A percentile compares a stretch with the other conserved stretches of the same genome.
These are phyloP conservation scores for Cucumis melo DNA, from an alignment of 306 rosid genomes.

Conservation along the genomic window DNA sequence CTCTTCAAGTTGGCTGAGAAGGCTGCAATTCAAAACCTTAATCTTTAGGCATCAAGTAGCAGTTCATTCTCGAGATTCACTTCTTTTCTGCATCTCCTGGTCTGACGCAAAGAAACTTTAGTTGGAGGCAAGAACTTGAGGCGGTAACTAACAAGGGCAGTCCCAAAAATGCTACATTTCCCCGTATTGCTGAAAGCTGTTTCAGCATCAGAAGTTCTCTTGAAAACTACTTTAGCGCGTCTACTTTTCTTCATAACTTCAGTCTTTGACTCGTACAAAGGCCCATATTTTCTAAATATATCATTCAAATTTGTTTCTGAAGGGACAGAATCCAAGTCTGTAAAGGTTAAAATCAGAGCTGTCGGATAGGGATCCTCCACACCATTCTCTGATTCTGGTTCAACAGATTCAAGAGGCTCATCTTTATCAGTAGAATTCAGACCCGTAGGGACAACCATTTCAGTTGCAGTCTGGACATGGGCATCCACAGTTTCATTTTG, in stretches of 20 bases:
- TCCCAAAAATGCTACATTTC: constrained; percentile 68
- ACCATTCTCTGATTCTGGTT: constrained; percentile 15
- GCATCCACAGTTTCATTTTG: constrained; percentile 18
- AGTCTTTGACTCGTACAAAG: constrained; percentile 50
- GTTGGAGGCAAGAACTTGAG: constrained; percentile 45
- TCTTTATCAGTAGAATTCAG: constrained; percentile 6
- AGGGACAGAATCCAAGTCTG: constrained; percentile 43
- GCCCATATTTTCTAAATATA: constrained; percentile 44
- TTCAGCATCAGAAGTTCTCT: constrained; percentile 45
- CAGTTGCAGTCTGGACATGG: constrained; percentile 6
- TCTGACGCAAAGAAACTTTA: constrained; percentile 10
- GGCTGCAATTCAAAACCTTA: not conserved
- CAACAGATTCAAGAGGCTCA: constrained; percentile 5
- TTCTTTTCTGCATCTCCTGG: constrained; percentile 25
- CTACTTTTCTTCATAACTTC: constrained; percentile 46
- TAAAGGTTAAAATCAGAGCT: constrained; percentile 57
- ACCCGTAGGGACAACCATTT: not conserved
- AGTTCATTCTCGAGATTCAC: constrained; percentile 9
- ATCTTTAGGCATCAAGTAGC: constrained; percentile 15
- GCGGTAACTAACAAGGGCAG: constrained; percentile 62
- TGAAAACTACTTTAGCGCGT: constrained; percentile 63
- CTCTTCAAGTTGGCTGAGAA: not conserved
- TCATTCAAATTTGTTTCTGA: constrained; percentile 39
- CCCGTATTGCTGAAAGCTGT: constrained; percentile 80
- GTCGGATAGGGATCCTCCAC: constrained; percentile 29